These are phyloP conservation scores for Camillea tinctor DNA, from an alignment of 2,329 filamentous ascomycete genomes.

Conservation along the genomic window DNA sequence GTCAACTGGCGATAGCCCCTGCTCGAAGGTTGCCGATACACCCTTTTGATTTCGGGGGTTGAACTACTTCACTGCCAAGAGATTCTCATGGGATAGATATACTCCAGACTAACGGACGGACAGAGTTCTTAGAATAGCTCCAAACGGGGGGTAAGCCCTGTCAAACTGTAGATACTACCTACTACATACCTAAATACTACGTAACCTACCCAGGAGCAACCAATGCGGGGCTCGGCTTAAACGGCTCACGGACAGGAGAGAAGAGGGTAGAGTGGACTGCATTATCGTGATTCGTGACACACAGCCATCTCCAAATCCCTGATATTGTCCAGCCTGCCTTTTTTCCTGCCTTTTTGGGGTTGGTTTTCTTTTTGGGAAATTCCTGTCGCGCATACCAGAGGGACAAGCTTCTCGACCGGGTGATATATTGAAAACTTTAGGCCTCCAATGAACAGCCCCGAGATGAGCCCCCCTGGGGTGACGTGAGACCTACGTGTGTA, in stretches of 20 bases:
- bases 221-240: background rate
- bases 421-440: background rate
- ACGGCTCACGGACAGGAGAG: background rate
- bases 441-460: background rate
- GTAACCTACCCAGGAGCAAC: background rate
- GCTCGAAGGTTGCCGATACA: background rate
- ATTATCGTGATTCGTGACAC: background rate
- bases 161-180: background rate
- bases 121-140: background rate
- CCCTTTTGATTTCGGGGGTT: background rate
- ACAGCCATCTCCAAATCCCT: background rate
- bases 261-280: background rate
- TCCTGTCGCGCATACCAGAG: no score
- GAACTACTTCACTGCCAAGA: background rate
- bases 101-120: background rate
- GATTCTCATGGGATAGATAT: background rate
- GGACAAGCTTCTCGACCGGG: background rate
- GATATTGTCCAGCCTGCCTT: background rate
- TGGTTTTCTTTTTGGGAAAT: background rate
- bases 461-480: background rate
- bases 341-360: background rate
- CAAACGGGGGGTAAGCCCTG: background rate
- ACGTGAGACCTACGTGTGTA: background rate
- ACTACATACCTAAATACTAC: no score
- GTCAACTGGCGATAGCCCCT: background rate